Evolutionary conservation across 2,329 filamentous ascomycete species (phyloP).

Genomic region (Alternaria triticimaculans): DNA sequence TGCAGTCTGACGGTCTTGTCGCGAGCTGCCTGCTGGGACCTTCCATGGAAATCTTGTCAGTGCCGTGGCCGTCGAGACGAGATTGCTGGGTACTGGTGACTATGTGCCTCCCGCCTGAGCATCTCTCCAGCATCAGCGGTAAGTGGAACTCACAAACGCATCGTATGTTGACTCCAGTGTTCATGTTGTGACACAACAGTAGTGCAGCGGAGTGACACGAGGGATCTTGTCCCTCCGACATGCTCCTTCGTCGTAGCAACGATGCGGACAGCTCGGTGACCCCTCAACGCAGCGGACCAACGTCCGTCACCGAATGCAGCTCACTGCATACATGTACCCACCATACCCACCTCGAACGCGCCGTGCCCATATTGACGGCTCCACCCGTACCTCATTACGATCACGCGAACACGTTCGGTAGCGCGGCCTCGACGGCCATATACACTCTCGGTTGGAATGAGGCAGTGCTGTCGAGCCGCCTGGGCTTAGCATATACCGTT

Average conservation of each 20-base stretch:
- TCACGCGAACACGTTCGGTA: not conserved
- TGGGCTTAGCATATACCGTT: not conserved
- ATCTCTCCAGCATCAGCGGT: conserved; percentile 2
- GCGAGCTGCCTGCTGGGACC: not conserved
- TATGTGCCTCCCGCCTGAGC: not conserved
- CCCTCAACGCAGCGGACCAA: conserved; percentile 4
- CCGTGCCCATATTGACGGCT: conserved; percentile 4
- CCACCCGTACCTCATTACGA: conserved; percentile 5
- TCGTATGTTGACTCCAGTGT: not conserved
- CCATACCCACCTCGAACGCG: conserved; percentile 4
- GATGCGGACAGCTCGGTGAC: conserved; percentile 2
- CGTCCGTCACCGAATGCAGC: conserved; percentile 5
- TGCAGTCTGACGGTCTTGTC: not conserved
- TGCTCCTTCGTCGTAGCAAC: conserved; percentile 4
- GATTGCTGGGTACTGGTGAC: conserved; percentile 1
- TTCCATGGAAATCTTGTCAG: not conserved
- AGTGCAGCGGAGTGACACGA: not conserved
- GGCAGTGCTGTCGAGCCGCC: not conserved
- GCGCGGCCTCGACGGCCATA: not conserved
- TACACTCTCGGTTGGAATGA: not conserved
- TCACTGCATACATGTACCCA: conserved; percentile 8
- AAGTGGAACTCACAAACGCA: conserved; percentile 6
- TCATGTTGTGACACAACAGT: not conserved
- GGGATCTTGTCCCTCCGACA: not conserved
- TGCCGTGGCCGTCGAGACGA: not conserved